Conservation (phyloP, 2,329 filamentous ascomycete species). For the Colletotrichum simmondsii region DNA sequence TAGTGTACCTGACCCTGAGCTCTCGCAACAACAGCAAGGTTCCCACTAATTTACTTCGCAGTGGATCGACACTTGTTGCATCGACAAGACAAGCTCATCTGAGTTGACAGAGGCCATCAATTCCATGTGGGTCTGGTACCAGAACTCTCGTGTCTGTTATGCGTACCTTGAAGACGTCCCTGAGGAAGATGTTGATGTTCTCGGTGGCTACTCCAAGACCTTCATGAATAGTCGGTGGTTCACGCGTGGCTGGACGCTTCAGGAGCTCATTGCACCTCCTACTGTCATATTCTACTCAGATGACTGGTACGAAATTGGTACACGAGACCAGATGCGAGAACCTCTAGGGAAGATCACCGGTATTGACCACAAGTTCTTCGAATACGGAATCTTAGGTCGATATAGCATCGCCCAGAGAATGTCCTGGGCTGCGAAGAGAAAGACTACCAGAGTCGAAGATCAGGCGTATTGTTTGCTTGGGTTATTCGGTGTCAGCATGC, state of each 20-base stretch:
- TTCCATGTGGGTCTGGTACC: background rate
- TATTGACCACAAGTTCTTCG: background rate
- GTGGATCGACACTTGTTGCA: background rate
- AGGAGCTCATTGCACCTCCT: background rate
- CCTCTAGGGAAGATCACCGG: background rate
- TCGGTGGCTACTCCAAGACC: background rate
- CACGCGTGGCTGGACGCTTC: background rate
- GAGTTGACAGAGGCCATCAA: background rate
- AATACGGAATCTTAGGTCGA: background rate
- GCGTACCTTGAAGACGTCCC: background rate
- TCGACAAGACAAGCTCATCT: background rate
- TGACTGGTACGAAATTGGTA: background rate
- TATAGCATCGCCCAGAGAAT: slow-evolving; percentile 2
- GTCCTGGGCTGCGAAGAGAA: background rate
- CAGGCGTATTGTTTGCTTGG: background rate
- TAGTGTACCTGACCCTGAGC: no score
- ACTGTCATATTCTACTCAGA: background rate
- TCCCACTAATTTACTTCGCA: background rate
- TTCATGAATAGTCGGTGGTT: background rate
- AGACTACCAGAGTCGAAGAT: background rate
- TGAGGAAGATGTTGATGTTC: background rate
- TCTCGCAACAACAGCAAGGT: background rate
- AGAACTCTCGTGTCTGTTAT: background rate
- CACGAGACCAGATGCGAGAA: background rate
- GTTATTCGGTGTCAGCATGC: background rate